Conservation (phyloP, 306 rosid genomes). For the Erythrophleum fordii region DNA sequence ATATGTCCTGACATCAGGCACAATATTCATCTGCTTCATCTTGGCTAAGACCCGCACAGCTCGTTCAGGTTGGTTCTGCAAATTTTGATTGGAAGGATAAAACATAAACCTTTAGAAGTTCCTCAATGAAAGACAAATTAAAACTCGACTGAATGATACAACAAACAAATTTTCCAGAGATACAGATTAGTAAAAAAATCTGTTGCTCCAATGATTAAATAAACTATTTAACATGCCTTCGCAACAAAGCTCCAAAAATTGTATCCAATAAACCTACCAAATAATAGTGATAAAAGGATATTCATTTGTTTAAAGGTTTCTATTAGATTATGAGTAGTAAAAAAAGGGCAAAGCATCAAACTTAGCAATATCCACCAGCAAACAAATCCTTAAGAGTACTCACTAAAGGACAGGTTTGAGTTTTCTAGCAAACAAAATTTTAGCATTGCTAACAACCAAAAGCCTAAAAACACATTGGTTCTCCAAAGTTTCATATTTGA, state of each 20-base stretch:
- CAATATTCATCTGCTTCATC: slow-evolving; percentile 64
- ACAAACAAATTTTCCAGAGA: slow-evolving; percentile 15
- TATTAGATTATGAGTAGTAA: slow-evolving; percentile 15
- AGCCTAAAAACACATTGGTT: slow-evolving; percentile 20
- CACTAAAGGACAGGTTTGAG: neutral
- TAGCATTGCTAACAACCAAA: slow-evolving; percentile 31
- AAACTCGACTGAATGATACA: neutral
- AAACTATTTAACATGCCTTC: slow-evolving; percentile 24
- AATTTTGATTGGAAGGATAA: slow-evolving; percentile 36
- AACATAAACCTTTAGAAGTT: slow-evolving; percentile 21
- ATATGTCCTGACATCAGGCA: slow-evolving; percentile 74
- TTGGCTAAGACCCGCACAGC: slow-evolving; percentile 72
- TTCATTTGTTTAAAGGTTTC: slow-evolving; percentile 1
- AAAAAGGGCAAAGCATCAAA: slow-evolving; percentile 14
- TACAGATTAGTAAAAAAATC: slow-evolving; percentile 28
- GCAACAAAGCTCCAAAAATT: slow-evolving; percentile 13
- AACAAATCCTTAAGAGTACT: neutral
- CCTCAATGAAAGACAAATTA: slow-evolving; percentile 26
- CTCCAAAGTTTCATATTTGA: slow-evolving; percentile 28
- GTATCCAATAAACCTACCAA: neutral
- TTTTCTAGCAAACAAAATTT: slow-evolving; percentile 24
- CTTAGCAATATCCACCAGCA: slow-evolving; percentile 13
- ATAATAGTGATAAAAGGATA: slow-evolving; percentile 27
- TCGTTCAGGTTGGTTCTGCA: slow-evolving; percentile 83
- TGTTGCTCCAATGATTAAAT: slow-evolving; percentile 32